Base-by-base conservation (phyloP, 306 rosid species). In the Cucurbita pepo region DNA sequence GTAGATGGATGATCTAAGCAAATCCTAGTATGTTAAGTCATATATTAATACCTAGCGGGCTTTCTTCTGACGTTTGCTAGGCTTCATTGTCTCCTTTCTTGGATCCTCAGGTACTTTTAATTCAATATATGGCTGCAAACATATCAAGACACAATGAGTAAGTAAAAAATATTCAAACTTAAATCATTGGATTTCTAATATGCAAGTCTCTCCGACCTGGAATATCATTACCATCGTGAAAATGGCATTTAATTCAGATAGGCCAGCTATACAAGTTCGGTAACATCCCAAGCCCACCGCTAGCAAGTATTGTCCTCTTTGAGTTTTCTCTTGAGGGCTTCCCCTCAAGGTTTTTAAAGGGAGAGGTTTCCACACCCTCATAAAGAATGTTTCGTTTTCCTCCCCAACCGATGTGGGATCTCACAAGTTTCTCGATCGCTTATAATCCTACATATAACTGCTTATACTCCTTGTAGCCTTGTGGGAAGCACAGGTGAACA, bases 101-200 rank as follows among this genome's bases (percentile, higher is more conserved):
- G 90, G 50, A 73, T 88, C 89, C 69, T 90, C 92, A 1, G 80
- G 88, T 76, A 81, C 40, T 82, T 81, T 88, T 78, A 90, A 41
- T 76, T 90, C 97, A 58, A 92, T 82, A 67, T 77, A 84, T 70
- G 97, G 97, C 97, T 92, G 96, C 94, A 84, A 82, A 51, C 77
- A 77, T 72, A 62, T 79, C 34, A 54, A 37, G 44, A 51, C 69
- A 70, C 16, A 21, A 69, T 61, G 10, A 75, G 37, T 60, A 77
- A 75, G 82, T 57, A 50, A 64, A 72, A 52, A 52, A 19, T 25
- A 36, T 40, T 40, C n/a, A 19, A 19, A 44, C 4, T 16, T 30
- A 67, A 45, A 67, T 48, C 14, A 10, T 47, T 47, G 51, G 51
- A 11, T 47, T 47, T 47, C 51, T 11, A 22, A 21, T 14, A 22